Conservation (phyloP, 352 stramenopile species). For the Nannochloropsis limnetica region DNA sequence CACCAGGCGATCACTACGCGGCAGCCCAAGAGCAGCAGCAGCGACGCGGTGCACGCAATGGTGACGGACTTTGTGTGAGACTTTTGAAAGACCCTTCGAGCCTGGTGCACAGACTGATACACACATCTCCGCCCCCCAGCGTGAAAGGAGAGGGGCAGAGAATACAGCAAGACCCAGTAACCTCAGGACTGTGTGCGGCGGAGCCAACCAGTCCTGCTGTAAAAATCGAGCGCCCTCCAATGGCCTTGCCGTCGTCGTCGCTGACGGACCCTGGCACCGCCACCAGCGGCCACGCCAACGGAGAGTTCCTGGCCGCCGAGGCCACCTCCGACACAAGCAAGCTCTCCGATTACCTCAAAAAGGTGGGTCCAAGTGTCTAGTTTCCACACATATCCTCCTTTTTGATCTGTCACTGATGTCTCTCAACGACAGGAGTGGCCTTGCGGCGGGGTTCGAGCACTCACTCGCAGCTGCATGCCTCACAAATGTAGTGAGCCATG, state of each 20-base stretch:
- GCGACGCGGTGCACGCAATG: not conserved
- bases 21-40: not conserved
- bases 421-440: not conserved
- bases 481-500: not conserved
- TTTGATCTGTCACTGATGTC: not conserved
- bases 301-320: not conserved
- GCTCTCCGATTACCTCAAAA: slow-evolving; percentile 3
- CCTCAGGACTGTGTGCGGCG: not conserved
- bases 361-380: not conserved
- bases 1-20: not conserved
- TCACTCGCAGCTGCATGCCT: not conserved
- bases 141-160: no score
- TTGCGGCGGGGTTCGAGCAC: not conserved
- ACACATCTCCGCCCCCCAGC: not conserved
- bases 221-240: not conserved
- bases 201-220: not conserved
- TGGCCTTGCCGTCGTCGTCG: not conserved
- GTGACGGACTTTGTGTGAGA: not conserved
- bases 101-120: not conserved
- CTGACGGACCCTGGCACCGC: not conserved
- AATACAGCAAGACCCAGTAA: not conserved
- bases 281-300: not conserved
- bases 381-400: not conserved
- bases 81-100: not conserved
- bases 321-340: not conserved